Evolutionary conservation across 805 yeast species (phyloP), one percentile per base, ranked within the genome.

Genomic region (Candida ortonii): DNA sequence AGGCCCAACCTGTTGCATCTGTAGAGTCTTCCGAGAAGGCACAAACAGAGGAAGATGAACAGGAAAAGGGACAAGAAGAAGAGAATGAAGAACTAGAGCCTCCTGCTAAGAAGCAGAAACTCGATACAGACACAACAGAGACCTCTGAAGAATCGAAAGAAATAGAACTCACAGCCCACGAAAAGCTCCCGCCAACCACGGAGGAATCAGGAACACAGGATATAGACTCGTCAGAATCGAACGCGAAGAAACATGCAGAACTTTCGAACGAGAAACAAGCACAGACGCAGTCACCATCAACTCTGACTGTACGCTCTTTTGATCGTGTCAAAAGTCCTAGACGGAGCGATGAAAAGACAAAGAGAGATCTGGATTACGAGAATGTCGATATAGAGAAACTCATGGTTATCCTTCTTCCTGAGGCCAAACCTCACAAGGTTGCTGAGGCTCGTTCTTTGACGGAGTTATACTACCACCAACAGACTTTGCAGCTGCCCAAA

Each of bases 381-480:
- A 62, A 65, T 32, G 52, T 64, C 6, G 74, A 73, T 38, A 59
- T 68, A 6, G 61, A 62, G 21, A 70, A 73, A 19, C 50, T 70
- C 1, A 52, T 72, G 31, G 67, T 68, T 16, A 52, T 75, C 36
- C 33, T 75, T 6, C 61, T 73, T 65, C 75, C 75, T 11, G 79
- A 73, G 29, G 55, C 50, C 2, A 55, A 67, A 14, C 83, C 83
- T 1, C 71, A 76, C 5, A 73, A 71, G 42, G 64, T 76, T 7
- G 67, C 78, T 0, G 76, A 73, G 29, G 70, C 78, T 3, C 62
- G 77, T 6, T 81, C 97, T 1, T 65, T 90, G 41, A 85, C 96
- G 0, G 97, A 93, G 51, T 62, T 90, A 19, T 85, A 84, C 52
- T 88, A 87, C 51, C 72, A 85, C 34, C 84, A 95, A 1, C 96